Base-by-base conservation (phyloP, 1,284 basidiomycete genomes). In the Puccinia triticina region DNA sequence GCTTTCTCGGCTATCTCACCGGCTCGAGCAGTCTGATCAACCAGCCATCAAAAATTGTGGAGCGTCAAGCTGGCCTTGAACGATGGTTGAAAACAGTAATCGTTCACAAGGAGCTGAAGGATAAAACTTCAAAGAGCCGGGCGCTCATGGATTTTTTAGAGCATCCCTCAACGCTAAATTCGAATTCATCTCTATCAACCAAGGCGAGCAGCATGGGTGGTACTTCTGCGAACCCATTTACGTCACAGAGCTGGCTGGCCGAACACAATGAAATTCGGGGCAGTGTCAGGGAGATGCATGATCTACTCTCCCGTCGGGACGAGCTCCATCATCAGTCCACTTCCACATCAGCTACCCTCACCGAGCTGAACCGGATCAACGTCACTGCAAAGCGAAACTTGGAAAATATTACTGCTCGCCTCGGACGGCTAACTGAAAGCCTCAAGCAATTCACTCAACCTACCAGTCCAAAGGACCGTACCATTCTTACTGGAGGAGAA, bases 401-500 rank as follows among this genome's bases (percentile, higher is more conserved):
- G 21, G 59, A 32, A 48, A 64, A 57, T 29, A 11, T 82, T 14
- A 53, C 43, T 55, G 37, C 26, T 34, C 80, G 80, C 16, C 57
- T 82, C 18, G 72, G 59, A 16, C 32, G 71, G 18, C 53, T 82
- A 26, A 57, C 71, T 12, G 48, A 75, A 18, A 82, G 80, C 37
- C 72, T 82, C 23, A 43, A 82, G 37, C 72, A 34, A 53, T 57
- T 82, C 59, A 50, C 72, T 29, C 34, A 50, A 64, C 48, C 72
- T 8, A 84, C 83, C 16, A 23, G 29, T 57, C 34, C 48, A 11
- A 53, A 55, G 26, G 53, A 32, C 4, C 50, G 34, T 34, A 34
- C 46, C 1, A 81, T 84, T 57, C 72, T 84, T 32, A 79, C 84
- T 12, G 83, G 85, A 55, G 86, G 85, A 10, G 86, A 86, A 80